Base-by-base conservation (phyloP, 2,329 filamentous ascomycete species). In the Rhynchosporium graminicola region DNA sequence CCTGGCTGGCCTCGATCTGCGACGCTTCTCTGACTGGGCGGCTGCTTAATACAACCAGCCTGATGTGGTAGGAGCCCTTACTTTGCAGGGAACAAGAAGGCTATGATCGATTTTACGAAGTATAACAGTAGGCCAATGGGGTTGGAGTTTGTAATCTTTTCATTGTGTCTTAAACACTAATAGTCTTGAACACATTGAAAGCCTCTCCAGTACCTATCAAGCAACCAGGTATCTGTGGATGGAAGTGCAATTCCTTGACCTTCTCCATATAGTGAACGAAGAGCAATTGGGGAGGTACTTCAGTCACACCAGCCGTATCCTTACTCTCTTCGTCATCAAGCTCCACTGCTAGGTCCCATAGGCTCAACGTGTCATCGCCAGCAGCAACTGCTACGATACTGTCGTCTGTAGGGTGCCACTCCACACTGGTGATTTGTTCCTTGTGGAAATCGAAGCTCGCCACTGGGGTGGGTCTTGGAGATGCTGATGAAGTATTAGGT, bases 371-470 rank as follows among this genome's bases (percentile, higher is more conserved):
- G 78, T 93, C 94, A 76, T 99, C 95, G 50, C 89, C 95, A 0
- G 92, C 91, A 28, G 91, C 94, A 47, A 98, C 92, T 2, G 92
- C 90, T 15, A 99, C 87, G 72, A 98, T 96, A 75, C 90, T 96
- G 80, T 99, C 94, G 73, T 99, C 95, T 0, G 91, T 94, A 2
- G 95, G 94, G 77, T 98, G 94, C 94, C 95, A 99, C 79, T 98
- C 93, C 45, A 99, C 85, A 69, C 89, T 92, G 6, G 95, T 99
- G 71, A 99, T 92, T 71, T 97, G 95, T 77, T 97, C 92, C 77
- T 92, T 94, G 82, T 99, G 93, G 81, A 97, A 98, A 73, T 87
- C 83, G 79, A 98, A 99, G 71, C 89, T 90, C 3, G 95, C 95
- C n/a, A 98, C 90, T 0, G 95, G 90, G 54, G 87, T 87, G 5